A percentile compares a stretch with the other conserved stretches of the same genome.
phyloP scores from a whole-genome alignment of 352 stramenopile genomes.

The Phytophthora hibernalis region DNA sequence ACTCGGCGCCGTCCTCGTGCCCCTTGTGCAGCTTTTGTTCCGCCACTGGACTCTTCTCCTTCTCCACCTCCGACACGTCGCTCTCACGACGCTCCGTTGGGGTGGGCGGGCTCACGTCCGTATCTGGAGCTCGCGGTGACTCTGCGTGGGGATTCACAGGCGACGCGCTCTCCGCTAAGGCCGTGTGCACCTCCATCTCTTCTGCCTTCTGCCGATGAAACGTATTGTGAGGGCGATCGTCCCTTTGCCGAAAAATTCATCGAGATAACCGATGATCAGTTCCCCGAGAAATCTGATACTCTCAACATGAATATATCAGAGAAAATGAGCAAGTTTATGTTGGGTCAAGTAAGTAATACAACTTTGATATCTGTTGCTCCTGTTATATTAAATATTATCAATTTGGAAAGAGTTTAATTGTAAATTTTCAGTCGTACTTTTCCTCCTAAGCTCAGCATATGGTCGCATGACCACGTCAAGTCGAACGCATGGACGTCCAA shows the following conservation, averaged over 20 bases:
- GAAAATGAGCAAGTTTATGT: no score
- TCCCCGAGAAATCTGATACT: constrained; percentile 11
- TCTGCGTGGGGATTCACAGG: constrained; percentile 14
- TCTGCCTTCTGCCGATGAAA: constrained; percentile 13
- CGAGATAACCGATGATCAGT: background rate
- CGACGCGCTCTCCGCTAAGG: constrained; percentile 10
- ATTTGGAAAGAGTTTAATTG: no score
- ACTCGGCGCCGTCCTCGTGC: constrained; percentile 35
- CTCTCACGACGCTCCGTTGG: constrained; percentile 10
- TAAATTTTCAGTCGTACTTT: no score
- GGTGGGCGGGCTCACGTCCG: constrained; percentile 3
- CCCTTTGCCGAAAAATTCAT: constrained; percentile 29
- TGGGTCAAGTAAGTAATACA: no score
- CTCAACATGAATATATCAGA: background rate
- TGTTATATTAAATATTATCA: no score
- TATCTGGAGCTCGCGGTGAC: constrained; percentile 5
- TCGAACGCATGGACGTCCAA: constrained; percentile 10
- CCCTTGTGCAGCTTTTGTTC: constrained; percentile 23
- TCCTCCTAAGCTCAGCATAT: no score
- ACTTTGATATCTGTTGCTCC: no score
- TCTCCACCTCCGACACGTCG: constrained; percentile 36
- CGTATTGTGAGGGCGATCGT: constrained; percentile 32
- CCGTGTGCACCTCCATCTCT: constrained; percentile 36
- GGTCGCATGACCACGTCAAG: constrained; percentile 9
- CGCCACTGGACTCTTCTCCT: constrained; percentile 31